Percentiles rank a stretch among this genome's conserved stretches.
Evolutionary conservation across 768 basidiomycete species (phyloP).

Genomic region (Mycena amicta): DNA sequence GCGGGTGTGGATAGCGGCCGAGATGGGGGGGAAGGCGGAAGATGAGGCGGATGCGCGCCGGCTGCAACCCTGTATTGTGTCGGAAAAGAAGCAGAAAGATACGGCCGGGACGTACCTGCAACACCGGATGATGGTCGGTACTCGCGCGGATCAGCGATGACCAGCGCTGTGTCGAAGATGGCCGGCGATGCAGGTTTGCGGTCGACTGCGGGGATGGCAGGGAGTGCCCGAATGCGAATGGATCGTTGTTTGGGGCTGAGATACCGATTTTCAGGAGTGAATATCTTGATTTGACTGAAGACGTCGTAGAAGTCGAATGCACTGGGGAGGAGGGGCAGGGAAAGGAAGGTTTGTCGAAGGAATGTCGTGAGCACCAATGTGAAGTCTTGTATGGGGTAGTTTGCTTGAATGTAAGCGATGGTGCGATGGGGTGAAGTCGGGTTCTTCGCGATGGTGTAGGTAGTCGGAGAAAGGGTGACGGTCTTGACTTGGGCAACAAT

Average conservation of each 20-base stretch:
- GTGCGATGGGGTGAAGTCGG: not conserved
- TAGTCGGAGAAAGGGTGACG: not conserved
- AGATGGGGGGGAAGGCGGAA: conserved; percentile 21
- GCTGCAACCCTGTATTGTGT: conserved; percentile 23
- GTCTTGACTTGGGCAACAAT: not conserved
- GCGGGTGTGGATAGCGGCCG: conserved; percentile 13
- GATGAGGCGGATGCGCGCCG: conserved; percentile 24
- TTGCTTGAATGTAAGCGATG: not conserved
- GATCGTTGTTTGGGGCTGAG: not conserved
- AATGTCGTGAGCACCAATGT: conserved; percentile 5
- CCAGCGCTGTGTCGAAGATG: conserved; percentile 16
- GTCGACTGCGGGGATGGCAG: conserved; percentile 2
- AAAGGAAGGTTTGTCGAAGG: not conserved
- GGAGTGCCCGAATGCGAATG: not conserved
- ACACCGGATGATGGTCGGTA: not conserved
- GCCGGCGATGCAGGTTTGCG: conserved; percentile 9
- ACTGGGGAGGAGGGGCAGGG: not conserved
- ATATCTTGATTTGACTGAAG: conserved; percentile 4
- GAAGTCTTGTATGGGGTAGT: not conserved
- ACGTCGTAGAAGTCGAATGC: conserved; percentile 4
- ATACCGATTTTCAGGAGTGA: conserved; percentile 6
- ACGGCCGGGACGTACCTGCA: not conserved
- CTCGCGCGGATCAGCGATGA: conserved; percentile 1
- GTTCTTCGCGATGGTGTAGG: conserved; percentile 6
- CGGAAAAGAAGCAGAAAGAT: not conserved